Base-by-base conservation (phyloP, 2,329 filamentous ascomycete genomes). In the Penicillium corylophilum region DNA sequence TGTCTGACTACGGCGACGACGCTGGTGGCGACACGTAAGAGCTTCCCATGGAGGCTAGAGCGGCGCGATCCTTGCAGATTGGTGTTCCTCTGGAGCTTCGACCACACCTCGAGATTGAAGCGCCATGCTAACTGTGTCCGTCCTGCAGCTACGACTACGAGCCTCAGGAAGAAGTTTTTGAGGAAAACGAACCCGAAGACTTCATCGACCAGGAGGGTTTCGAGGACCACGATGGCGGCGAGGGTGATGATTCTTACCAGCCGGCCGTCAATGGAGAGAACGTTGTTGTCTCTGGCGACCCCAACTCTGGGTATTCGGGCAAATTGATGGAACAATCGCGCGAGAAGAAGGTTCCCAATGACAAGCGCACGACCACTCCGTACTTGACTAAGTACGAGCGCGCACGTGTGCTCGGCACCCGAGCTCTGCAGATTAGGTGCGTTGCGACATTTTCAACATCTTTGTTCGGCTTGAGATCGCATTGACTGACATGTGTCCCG, bases 381-480 rank as follows among this genome's bases (percentile, higher is more conserved):
- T 99, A 96, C 77, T 95, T 99, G 93, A 99, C 94, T 62, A 99
- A 99, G 78, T 99, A 99, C 76, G 94, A 99, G 80, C 84, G 87
- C 64, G 94, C 94, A 57, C 86, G 94, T 68, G 93, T 99, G 53
- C 77, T 99, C 59, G 94, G 94, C 43, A 97, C 94, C 36, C 82
- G 94, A 61, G 94, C 94, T 36, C 75, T 97, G 69, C 94, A 99
- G 75, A 97, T 99, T 69, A 96, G 90, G 90, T 95, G 74, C 48
- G 84, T 66, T 47, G 29, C 42, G 13, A 44, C 23, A 20, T 92
- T 4, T 4, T 24, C 39, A 16, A 41, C 10, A 22, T 4, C 35
- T 13, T 18, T 35, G 33, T 18, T 18, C 10, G 18, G 35, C 35
- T 12, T 38, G 18, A 22, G 9, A 38, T 38, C n/a, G 4, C 16